Evolutionary conservation across 2,329 filamentous ascomycete genomes (phyloP), one percentile per base, ranked within the genome.

Genomic region (Macrophomina tecta): DNA sequence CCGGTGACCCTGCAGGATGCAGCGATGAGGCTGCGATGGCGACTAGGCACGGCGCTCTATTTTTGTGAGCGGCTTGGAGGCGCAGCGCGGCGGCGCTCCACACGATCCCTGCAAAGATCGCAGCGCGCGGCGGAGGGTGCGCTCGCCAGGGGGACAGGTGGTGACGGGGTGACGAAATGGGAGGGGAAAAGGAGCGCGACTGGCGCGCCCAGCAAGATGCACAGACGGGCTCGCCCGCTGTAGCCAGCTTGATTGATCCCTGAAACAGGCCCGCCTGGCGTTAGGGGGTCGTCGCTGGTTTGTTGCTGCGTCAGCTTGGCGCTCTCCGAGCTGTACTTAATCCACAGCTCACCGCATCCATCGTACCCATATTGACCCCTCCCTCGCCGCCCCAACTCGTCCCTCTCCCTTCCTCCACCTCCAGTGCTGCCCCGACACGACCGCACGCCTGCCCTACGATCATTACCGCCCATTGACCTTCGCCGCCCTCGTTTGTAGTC

Each of bases 81-180:
- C 58, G 58, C 58, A 62, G 58, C 58, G 30, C 58, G 40, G 58
- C 58, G 58, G n/a, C 58, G 58, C 58, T 62, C 58, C 58, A 62
- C 58, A 62, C 58, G 16, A 62, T 62, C 58, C 58, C 40, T 62
- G 58, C 58, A 62, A 62, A 62, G 58, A 62, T 62, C 58, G 58
- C 58, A 38, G 58, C 58, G 58, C 58, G 28, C 58, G 58, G 58
- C 58, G 58, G 42, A 48, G 42, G n/a, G 58, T 12, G 58, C 45
- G 45, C 58, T 62, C 45, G 32, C 58, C 42, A 45, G 58, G 42
- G 58, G 58, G 58, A 40, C 58, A 62, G 58, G 42, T 49, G 42
- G 42, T 49, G 58, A 62, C 58, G 58, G 23, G 16, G 58, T 62
- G 58, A 62, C 58, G 58, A 62, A 62, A 62, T 62, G 58, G 58